Conservation (phyloP, 1,284 basidiomycete species). For the Bothia castanella region DNA sequence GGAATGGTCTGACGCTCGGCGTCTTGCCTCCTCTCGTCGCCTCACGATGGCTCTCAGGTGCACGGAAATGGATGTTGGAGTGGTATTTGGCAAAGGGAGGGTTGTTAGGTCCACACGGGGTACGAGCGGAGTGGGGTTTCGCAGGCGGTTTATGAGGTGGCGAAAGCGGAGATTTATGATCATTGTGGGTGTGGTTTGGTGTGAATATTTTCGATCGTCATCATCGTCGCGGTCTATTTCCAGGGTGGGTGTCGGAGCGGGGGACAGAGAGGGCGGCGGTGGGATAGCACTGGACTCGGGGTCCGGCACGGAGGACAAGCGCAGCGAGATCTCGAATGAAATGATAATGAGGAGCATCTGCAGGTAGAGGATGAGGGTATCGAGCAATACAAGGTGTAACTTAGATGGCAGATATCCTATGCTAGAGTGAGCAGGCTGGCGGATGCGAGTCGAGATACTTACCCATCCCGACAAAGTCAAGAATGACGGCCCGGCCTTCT, state of each 20-base stretch:
- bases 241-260: constrained; percentile 21
- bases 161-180: constrained; percentile 59
- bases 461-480: constrained; percentile 78
- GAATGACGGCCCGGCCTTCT: constrained; percentile 56
- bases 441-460: constrained; percentile 27
- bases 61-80: constrained; percentile 47
- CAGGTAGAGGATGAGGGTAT: constrained; percentile 60
- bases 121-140: constrained; percentile 45
- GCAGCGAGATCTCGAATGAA: constrained; percentile 56
- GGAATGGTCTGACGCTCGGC: constrained; percentile 30
- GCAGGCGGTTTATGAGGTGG: constrained; percentile 51
- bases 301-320: constrained; percentile 32
- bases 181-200: constrained; percentile 36
- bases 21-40: constrained; percentile 40
- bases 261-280: constrained; percentile 20
- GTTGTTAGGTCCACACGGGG: constrained; percentile 35
- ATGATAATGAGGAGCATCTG: constrained; percentile 62
- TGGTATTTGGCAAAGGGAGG: constrained; percentile 60
- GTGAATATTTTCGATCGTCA: constrained; percentile 24
- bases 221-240: constrained; percentile 23
- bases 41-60: constrained; percentile 52
- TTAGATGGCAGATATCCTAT: constrained; percentile 59
- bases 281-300: constrained; percentile 26
- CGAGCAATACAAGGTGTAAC: constrained; percentile 58
- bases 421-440: constrained; percentile 12